Conservation (phyloP, 257 asterid species). For the Penstemon eatonii region DNA sequence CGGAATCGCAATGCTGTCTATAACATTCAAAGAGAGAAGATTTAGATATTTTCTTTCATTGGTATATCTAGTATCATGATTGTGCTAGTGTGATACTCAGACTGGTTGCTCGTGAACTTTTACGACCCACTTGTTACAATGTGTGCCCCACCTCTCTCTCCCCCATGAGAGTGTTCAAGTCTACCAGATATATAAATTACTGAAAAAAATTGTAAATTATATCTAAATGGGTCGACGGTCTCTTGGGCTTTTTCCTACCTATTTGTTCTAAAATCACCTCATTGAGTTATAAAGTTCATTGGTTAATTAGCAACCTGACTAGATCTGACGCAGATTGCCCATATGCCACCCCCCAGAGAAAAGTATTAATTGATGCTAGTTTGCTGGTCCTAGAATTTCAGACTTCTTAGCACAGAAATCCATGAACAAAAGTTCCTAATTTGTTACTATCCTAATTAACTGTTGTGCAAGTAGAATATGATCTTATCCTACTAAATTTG, state of each 20-base stretch:
- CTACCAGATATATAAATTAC: no score
- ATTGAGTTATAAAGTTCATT: slow-evolving; percentile 2
- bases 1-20: no score
- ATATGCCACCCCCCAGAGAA: not conserved
- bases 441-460: not conserved
- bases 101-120: no score
- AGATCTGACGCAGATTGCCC: slow-evolving; percentile 1
- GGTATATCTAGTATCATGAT: no score
- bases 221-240: not conserved
- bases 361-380: not conserved
- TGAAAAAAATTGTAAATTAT: no score
- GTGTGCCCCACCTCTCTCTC: no score
- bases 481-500: not conserved
- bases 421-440: not conserved
- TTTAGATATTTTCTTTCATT: no score
- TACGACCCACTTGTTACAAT: no score
- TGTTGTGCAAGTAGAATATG: not conserved
- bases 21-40: no score
- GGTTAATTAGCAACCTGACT: slow-evolving; percentile 6
- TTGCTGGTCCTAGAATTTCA: not conserved
- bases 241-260: not conserved
- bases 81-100: no score
- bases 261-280: not conserved
- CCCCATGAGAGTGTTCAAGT: no score
- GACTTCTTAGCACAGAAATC: not conserved